Evolutionary conservation across 2,329 filamentous ascomycete species (phyloP).

Genomic region (Macrophomina pseudophaseolina): DNA sequence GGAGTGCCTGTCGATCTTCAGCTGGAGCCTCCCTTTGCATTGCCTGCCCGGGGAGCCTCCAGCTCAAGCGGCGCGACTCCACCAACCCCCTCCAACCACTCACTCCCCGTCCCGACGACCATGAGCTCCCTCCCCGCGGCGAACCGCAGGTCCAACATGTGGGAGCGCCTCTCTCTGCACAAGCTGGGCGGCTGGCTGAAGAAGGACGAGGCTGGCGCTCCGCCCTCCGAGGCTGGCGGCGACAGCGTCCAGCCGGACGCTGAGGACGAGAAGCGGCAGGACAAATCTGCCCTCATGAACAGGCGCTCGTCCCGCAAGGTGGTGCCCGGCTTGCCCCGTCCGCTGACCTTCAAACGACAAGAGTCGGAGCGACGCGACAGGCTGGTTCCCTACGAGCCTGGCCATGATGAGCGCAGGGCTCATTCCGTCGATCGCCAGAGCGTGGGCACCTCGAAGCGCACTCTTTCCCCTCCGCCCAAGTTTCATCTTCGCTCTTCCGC

Average conservation of each 20-base stretch:
- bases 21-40: conserved; percentile 22
- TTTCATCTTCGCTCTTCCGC: conserved; percentile 46
- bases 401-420: conserved; percentile 71
- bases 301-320: conserved; percentile 58
- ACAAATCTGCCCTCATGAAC: conserved; percentile 30
- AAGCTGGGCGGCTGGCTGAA: conserved; percentile 49
- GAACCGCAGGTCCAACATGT: conserved; percentile 35
- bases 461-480: conserved; percentile 47
- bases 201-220: conserved; percentile 42
- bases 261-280: conserved; percentile 43
- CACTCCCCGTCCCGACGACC: neutral
- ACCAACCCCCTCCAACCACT: neutral
- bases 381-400: conserved; percentile 66
- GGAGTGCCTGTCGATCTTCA: conserved; percentile 21
- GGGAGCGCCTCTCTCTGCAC: conserved; percentile 44
- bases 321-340: conserved; percentile 77
- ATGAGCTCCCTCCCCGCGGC: conserved; percentile 8
- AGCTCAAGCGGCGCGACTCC: neutral
- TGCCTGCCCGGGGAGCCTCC: conserved; percentile 2
- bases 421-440: conserved; percentile 62
- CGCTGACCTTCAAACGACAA: conserved; percentile 81
- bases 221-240: conserved; percentile 27
- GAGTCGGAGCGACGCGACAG: conserved; percentile 79
- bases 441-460: conserved; percentile 48
- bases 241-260: conserved; percentile 30